Evolutionary conservation across 1,284 basidiomycete species (phyloP), one percentile per base, ranked within the genome.

Genomic region (Sparassis latifolia): DNA sequence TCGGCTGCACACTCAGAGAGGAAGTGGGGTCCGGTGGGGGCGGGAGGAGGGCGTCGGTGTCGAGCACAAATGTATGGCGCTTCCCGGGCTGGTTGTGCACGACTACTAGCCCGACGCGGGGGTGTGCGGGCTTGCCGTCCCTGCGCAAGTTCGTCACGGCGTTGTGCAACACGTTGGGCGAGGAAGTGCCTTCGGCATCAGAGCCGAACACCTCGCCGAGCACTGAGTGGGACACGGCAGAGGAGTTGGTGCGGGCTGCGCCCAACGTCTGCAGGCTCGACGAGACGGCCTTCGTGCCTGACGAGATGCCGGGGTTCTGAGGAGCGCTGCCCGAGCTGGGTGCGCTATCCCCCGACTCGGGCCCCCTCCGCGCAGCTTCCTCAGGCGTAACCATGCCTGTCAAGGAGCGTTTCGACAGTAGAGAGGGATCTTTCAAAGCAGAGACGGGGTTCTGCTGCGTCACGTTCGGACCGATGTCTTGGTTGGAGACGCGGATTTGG

Each of bases 21-120:
- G 52, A 48, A 45, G 50, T 50, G 52, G 52, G 55, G 47, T 46
- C 35, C 43, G 39, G 45, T 29, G 38, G 42, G 20, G 20, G 20
- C 45, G 55, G 60, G 5, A 62, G 12, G 20, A 62, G 9, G 27
- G 59, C 48, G 40, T 63, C 53, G 12, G 60, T 55, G 59, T 60
- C 52, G n/a, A 66, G n/a, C 43, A 57, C 55, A n/a, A 64, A 9
- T 7, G 48, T 44, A 45, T 64, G 64, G 38, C 54, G 51, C 46
- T 55, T 55, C 44, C 10, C 27, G 39, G 33, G 20, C 10, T 45
- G n/a, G 6, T n/a, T 4, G 38, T 29, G 35, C 20, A 20, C 20
- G 20, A 20, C 20, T 20, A 20, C 7, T 7, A 38, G n/a, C 7
- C 35, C 9, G 35, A n/a, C 7, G 35, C 7, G 10, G 37, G 27